Conservation (phyloP, 2,329 filamentous ascomycete genomes). For the Apiospora rasikravindrae region DNA sequence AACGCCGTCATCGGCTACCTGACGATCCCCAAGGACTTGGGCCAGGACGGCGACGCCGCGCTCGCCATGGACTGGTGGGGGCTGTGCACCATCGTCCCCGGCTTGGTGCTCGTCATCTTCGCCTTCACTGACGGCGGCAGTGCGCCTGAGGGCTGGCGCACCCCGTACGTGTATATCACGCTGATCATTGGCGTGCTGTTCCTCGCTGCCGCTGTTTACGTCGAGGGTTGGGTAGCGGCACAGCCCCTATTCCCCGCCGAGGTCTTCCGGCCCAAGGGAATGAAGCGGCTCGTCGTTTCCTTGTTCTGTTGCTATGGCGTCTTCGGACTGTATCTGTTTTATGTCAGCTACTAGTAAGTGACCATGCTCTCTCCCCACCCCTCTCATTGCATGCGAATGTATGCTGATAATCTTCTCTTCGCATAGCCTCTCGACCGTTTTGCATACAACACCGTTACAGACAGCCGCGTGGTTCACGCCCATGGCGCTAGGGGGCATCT, state of each 20-base stretch:
- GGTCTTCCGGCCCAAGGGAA: slow-evolving; percentile 72
- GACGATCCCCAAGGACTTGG: slow-evolving; percentile 37
- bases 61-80: slow-evolving; percentile 75
- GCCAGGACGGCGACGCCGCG: slow-evolving; percentile 29
- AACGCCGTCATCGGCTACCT: slow-evolving; percentile 33
- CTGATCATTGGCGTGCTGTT: slow-evolving; percentile 67
- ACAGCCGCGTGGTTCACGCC: slow-evolving; percentile 74
- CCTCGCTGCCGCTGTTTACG: slow-evolving; percentile 66
- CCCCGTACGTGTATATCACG: slow-evolving; percentile 71
- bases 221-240: slow-evolving; percentile 73
- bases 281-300: slow-evolving; percentile 65
- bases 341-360: slow-evolving; percentile 57
- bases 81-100: slow-evolving; percentile 63
- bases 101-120: slow-evolving; percentile 73
- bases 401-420: slow-evolving; percentile 22
- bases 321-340: slow-evolving; percentile 72
- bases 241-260: slow-evolving; percentile 73
- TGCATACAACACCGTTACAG: slow-evolving; percentile 63
- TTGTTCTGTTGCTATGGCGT: slow-evolving; percentile 72
- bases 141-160: slow-evolving; percentile 72
- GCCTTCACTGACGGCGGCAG: slow-evolving; percentile 76
- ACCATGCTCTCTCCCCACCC: slow-evolving; percentile 4
- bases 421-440: slow-evolving; percentile 61
- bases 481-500: slow-evolving; percentile 69
- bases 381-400: neutral